These are phyloP conservation scores for Syzygium grande DNA, from an alignment of 345 rosid genomes.

Conservation along the genomic window DNA sequence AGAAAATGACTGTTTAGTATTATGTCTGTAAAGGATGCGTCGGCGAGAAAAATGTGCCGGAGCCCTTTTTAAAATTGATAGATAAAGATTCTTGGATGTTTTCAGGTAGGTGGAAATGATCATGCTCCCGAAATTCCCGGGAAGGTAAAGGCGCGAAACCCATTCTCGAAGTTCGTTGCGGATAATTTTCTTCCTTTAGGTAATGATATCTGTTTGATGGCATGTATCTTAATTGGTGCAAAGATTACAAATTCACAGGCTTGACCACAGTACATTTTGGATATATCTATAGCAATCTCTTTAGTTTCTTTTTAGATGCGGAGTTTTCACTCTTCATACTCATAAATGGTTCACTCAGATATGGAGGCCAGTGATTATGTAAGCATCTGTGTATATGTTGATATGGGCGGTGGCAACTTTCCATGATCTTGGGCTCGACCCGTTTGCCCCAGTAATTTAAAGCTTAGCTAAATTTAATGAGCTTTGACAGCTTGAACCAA, in stretches of 20 bases:
- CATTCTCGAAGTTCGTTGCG: constrained; percentile 34
- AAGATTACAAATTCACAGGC: not conserved
- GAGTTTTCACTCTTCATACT: not conserved
- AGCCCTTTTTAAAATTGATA: not conserved
- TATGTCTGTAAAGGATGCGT: not conserved
- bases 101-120: constrained; percentile 28
- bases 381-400: not conserved
- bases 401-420: not conserved
- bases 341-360: not conserved
- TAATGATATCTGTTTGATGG: constrained; percentile 6
- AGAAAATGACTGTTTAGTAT: not conserved
- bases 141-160: constrained; percentile 22
- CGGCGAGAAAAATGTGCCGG: not conserved
- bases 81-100: not conserved
- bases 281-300: not conserved
- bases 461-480: not conserved
- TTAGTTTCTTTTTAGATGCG: not conserved
- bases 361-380: not conserved
- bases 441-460: not conserved
- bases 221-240: not conserved
- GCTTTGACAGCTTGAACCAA: not conserved
- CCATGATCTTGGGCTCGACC: not conserved
- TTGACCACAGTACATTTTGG: not conserved
- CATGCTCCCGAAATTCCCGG: constrained; percentile 7
- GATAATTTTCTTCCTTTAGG: constrained; percentile 83